Base-by-base conservation (phyloP, 129 eudicot genomes). In the Oenanthe sinensis region DNA sequence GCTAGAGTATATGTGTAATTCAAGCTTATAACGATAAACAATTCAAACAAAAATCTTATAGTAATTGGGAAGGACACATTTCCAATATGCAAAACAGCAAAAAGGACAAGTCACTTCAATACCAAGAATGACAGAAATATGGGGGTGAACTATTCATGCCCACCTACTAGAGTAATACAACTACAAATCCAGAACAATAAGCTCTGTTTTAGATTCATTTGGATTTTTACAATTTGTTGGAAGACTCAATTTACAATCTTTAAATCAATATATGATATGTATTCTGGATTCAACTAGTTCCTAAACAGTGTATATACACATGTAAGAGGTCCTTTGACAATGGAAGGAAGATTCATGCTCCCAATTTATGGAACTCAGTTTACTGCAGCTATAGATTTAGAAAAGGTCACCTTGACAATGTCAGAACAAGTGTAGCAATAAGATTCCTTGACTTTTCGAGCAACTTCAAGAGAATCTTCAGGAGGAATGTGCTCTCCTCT, bases 361-460 rank as follows among this genome's bases (percentile, higher is more conserved):
- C 33, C 39, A 19, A 37, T 70, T 49, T 77, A 62, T 65, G 37
- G 39, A 63, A 39, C 60, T 68, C 49, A 55, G 15, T 67, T 70
- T 75, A 78, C 76, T 43, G 63, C 47, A 78, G 46, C 65, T 70
- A 42, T 17, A 33, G 37, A 65, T 60, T 43, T 78, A 60, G 42
- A n/a, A 24, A 70, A 65, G 77, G 63, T 47, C 81, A 91, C 97
- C 99, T 95, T 95, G 78, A 95, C 99, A 82, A 95, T 95, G 82
- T 95, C 99, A 0, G 99, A 90, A 84, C 88, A 85, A 77, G 99
- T 95, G 86, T 95, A 95, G 90, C 99, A 95, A 87, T 92, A 92
- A 80, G 87, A 89, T 83, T 95, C 99, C 88, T 95, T 92, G 77
- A 95, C 92, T 86, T 90, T 90, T 43, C 96, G 92, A 80, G 97